phyloP scores from a whole-genome alignment of 257 asterid genomes.

The Apocynum venetum region DNA sequence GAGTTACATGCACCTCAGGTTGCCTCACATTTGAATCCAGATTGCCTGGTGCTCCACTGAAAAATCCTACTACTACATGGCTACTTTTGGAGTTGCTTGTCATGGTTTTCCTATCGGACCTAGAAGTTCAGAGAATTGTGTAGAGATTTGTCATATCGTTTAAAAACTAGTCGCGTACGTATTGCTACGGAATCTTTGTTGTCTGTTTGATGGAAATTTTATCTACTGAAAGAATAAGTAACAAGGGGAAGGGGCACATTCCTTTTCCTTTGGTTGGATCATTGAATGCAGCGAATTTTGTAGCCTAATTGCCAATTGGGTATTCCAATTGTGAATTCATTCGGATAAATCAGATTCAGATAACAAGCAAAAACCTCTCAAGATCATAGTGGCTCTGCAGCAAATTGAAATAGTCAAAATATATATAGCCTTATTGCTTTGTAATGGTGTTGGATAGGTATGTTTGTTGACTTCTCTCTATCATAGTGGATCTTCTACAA shows the following conservation, averaged over 20 bases:
- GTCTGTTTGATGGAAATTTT: not conserved
- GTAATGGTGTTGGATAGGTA: not conserved
- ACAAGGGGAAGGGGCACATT: not conserved
- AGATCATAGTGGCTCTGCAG: not conserved
- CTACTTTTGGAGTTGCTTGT: not conserved
- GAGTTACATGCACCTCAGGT: conserved; percentile 33
- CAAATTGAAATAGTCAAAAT: not conserved
- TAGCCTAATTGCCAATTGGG: not conserved
- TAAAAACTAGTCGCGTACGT: not conserved
- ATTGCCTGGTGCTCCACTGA: conserved; percentile 44
- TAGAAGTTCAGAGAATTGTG: not conserved
- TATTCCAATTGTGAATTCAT: not conserved
- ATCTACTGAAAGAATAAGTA: not conserved
- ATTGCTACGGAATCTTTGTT: not conserved
- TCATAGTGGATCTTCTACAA: too few species aligned
- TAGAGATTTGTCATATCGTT: not conserved
- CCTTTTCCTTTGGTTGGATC: not conserved
- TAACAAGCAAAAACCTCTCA: not conserved
- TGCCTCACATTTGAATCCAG: conserved; percentile 36
- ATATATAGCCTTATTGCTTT: not conserved
- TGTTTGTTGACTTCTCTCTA: not conserved
- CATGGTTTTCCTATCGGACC: not conserved
- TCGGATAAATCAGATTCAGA: not conserved
- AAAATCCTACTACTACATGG: not conserved
- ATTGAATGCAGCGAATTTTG: too few species aligned